Percentiles rank a stretch among this genome's conserved stretches.
Conservation (phyloP, 495 filamentous ascomycete species). For the Hypoxylon lenormandii region DNA sequence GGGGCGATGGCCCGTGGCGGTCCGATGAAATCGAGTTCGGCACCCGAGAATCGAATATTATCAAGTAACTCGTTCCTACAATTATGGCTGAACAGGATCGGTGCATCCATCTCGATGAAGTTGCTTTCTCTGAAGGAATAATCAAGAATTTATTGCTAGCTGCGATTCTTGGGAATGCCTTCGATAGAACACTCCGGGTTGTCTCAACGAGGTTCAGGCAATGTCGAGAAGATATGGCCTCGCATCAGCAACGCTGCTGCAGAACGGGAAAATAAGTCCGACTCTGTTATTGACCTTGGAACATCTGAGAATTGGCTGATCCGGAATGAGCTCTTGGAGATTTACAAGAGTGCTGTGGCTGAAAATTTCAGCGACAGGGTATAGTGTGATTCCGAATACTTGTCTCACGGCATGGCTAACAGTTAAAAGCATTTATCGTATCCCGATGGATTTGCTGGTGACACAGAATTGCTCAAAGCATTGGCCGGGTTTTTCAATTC, state of each 20-base stretch:
- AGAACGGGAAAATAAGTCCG: constrained; percentile 3
- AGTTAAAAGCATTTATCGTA: constrained; percentile 49
- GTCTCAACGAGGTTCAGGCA: neutral
- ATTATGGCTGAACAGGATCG: too few relatives aligned
- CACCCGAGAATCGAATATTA: too few relatives aligned
- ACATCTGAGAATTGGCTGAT: constrained; percentile 53
- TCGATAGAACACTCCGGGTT: neutral
- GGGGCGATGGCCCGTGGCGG: too few relatives aligned
- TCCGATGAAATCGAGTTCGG: too few relatives aligned
- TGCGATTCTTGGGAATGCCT: too few relatives aligned
- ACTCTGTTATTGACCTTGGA: constrained; percentile 44
- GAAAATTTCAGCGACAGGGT: neutral
- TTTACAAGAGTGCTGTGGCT: constrained; percentile 16
- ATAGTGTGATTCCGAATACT: neutral
- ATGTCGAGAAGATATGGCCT: constrained; percentile 16
- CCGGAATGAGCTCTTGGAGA: constrained; percentile 41
- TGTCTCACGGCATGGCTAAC: constrained; percentile 4
- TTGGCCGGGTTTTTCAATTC: constrained; percentile 35
- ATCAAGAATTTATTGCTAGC: too few relatives aligned
- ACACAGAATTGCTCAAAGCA: constrained; percentile 48
- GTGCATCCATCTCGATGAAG: too few relatives aligned
- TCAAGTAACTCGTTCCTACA: too few relatives aligned
- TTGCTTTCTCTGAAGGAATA: too few relatives aligned
- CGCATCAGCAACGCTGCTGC: constrained; percentile 2
- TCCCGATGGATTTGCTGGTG: constrained; percentile 46